Base-by-base conservation (phyloP, 768 basidiomycete genomes). In the Pholiota microspora region DNA sequence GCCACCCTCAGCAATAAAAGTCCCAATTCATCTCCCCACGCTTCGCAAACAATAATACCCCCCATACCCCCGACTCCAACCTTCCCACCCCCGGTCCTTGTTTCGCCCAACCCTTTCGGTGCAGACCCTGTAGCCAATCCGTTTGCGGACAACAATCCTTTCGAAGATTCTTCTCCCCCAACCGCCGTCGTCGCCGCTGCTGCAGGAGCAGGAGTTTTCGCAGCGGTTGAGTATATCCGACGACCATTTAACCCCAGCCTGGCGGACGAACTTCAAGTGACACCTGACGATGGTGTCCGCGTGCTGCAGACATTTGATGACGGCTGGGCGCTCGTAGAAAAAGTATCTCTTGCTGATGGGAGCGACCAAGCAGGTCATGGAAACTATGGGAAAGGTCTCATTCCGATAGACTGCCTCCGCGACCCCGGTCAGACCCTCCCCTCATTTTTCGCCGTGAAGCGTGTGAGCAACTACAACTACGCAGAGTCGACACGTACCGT, bases 401-500 rank as follows among this genome's bases (percentile, higher is more conserved):
- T 89, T 44, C 88, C 88, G 4, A 70, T 88, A n/a, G 84, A 87
- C 59, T 89, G 86, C 64, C 73, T 89, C 64, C 73, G 84, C 25
- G 71, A 74, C 36, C 63, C 68, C 21, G 72, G 74, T 15, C 75
- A 82, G 63, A 69, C 74, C 21, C 67, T 83, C 28, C 74, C 79
- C 0, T 66, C 71, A 7, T 84, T 83, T 69, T 65, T 83, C 46
- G 71, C 73, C 12, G 70, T 75, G 58, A 82, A 81, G 66, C 67
- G 78, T 51, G 70, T 79, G 38, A 78, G 75, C 53, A 75, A 75
- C 59, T 66, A 66, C 49, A 51, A 31, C 49, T 18, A 40, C 38
- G 51, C 40, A 18, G 51, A 51, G 51, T 42, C 40, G 40, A 42
- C 40, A 23, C 40, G 16, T 4, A 42, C 51, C 2, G 40, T 25